Evolutionary conservation across 2,329 filamentous ascomycete species (phyloP), one percentile per base, ranked within the genome.

Genomic region (Curvularia eragrostidis): DNA sequence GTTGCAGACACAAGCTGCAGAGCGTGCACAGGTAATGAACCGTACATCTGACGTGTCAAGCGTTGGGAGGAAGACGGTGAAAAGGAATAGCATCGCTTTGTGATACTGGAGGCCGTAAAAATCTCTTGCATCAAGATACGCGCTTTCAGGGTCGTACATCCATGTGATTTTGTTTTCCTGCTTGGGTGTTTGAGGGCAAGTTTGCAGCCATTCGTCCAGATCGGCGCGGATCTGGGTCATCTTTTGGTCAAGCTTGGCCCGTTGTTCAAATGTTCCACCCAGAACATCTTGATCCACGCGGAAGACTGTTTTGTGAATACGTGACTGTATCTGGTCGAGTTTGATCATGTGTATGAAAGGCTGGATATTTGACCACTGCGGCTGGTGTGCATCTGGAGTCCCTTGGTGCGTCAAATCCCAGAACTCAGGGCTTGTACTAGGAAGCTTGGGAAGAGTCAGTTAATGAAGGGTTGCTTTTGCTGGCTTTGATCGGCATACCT

Each of bases 271-370:
- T n/a, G 62, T 51, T 2, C 54, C 52, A 5, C 56, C 53, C 15
- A 54, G 41, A 3, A 62, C 61, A 15, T 70, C 63, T 9, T 55
- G 58, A 38, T 71, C 68, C 6, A 71, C 67, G 2, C 68, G 66
- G 32, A 71, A 71, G 2, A 71, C 66, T 18, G 62, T 57, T 6
- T 67, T 64, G 46, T 71, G 68, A 6, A 68, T 71, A 13, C 62
- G 59, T 10, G 68, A 71, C 44, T 70, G 68, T 3, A 71, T 63
- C 15, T 63, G 58, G 3, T 68, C 62, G 21, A 70, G 61, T 36
- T 62, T 71, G 56, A 71, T 64, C 9, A 70, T 66, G 50, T 70
- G 69, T 28, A 71, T 64, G 42, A 68, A 70, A 4, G 69, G 69
- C 30, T 63, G 49, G n/a, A 71, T 63, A 10, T 69, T 70, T 1